phyloP scores from a whole-genome alignment of 805 yeast genomes.

The Pichia scutulata region DNA sequence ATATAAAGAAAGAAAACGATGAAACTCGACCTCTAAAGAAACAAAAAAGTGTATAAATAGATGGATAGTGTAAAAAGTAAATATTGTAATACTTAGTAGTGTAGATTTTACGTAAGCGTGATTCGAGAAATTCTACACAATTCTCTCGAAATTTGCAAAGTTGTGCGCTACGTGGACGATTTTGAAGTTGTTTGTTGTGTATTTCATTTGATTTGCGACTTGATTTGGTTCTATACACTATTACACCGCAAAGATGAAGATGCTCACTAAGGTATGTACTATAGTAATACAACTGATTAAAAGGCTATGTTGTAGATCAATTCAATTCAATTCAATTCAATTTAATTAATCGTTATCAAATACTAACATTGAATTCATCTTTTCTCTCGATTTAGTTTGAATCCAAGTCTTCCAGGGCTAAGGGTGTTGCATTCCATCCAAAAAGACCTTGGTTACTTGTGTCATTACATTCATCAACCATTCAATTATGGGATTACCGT shows the following conservation, averaged over 20 bases:
- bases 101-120: background rate
- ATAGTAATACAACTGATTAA: background rate
- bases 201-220: background rate
- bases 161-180: background rate
- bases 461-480: conserved; percentile 94
- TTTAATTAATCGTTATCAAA: no score
- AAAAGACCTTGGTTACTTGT: conserved; percentile 95
- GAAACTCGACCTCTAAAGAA: background rate
- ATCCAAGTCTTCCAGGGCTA: conserved; percentile 93
- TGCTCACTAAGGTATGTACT: conserved; percentile 12
- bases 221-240: background rate
- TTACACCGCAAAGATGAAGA: conserved; percentile 57
- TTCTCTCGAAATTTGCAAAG: background rate
- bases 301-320: background rate
- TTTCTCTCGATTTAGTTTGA: conserved; percentile 7
- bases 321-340: background rate
- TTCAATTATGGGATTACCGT: conserved; percentile 98
- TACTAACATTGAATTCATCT: conserved; percentile 2
- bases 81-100: background rate
- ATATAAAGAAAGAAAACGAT: background rate
- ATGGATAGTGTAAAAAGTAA: no score
- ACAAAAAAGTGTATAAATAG: background rate
- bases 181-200: background rate
- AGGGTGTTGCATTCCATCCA: conserved; percentile 97
- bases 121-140: background rate